Conservation (phyloP, 306 rosid genomes). For the Pterocarpus santalinus region DNA sequence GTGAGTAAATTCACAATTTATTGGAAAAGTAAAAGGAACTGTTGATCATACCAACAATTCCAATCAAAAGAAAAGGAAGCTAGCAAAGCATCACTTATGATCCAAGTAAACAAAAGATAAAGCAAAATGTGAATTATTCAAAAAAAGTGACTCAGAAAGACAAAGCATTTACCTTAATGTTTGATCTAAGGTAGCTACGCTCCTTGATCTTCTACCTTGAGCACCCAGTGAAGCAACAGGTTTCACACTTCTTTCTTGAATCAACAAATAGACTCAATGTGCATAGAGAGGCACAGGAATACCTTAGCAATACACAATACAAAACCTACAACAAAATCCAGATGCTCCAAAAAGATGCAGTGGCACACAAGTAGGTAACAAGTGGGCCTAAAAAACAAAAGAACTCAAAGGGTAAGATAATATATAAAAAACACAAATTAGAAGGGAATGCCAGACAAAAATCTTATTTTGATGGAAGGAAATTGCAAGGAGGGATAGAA, state of each 20-base stretch:
- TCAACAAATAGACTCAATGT: slow-evolving; percentile 60
- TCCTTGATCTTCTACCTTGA: slow-evolving; percentile 74
- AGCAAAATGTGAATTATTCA: slow-evolving; percentile 52
- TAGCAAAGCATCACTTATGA: slow-evolving; percentile 82
- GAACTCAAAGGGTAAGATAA: slow-evolving; percentile 40
- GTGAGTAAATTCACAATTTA: slow-evolving; percentile 49
- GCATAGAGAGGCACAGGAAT: slow-evolving; percentile 64
- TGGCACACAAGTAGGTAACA: slow-evolving; percentile 54
- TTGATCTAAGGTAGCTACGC: slow-evolving; percentile 69
- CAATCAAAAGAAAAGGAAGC: slow-evolving; percentile 52
- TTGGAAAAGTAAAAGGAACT: slow-evolving; percentile 49
- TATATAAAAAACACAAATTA: slow-evolving; percentile 26
- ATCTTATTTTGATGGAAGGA: slow-evolving; percentile 56
- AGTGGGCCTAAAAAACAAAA: slow-evolving; percentile 50
- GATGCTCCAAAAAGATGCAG: slow-evolving; percentile 54
- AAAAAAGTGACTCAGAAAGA: slow-evolving; percentile 53
- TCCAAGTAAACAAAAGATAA: slow-evolving; percentile 78
- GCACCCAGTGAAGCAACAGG: slow-evolving; percentile 66
- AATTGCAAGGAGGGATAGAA: slow-evolving; percentile 44
- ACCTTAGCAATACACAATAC: slow-evolving; percentile 53
- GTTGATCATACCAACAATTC: slow-evolving; percentile 44
- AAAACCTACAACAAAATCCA: slow-evolving; percentile 68
- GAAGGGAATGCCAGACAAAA: slow-evolving; percentile 69
- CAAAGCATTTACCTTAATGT: slow-evolving; percentile 76
- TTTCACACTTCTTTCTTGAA: slow-evolving; percentile 57